Evolutionary conservation across 441 rosid species (phyloP).

Genomic region (Eruca vesicaria): DNA sequence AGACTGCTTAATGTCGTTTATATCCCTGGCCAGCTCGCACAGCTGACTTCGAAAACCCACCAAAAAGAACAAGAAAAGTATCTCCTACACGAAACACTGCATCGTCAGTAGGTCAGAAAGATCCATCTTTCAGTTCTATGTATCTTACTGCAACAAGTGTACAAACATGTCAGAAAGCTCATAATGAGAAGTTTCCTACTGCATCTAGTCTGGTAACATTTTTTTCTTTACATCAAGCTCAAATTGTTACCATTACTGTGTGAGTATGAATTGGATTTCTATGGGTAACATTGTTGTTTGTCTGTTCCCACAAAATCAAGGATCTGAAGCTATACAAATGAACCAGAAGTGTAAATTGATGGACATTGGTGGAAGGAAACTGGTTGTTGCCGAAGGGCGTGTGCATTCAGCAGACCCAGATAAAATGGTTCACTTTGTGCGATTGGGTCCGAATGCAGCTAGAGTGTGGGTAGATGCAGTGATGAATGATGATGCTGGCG

Average conservation of each 20-base stretch:
- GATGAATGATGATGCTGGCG: background rate
- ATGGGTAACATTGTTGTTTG: no score
- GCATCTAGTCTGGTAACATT: background rate
- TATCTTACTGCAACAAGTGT: background rate
- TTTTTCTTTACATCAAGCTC: background rate
- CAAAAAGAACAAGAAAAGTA: background rate
- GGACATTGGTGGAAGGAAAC: background rate
- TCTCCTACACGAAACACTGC: background rate
- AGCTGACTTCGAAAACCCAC: background rate
- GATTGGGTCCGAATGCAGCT: background rate
- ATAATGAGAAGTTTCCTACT: background rate
- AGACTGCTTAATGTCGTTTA: background rate
- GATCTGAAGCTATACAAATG: background rate
- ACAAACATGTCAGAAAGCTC: background rate
- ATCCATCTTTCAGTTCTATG: background rate
- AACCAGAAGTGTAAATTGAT: background rate
- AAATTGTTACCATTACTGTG: background rate
- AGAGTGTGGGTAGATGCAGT: background rate
- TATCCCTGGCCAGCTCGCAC: background rate
- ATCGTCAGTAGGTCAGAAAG: background rate
- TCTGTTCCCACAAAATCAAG: background rate
- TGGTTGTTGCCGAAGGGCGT: background rate
- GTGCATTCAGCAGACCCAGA: background rate
- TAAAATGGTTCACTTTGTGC: background rate
- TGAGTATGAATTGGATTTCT: background rate